Conservation (phyloP, 1,284 basidiomycete species). For the Xerocomus minutiporus region DNA sequence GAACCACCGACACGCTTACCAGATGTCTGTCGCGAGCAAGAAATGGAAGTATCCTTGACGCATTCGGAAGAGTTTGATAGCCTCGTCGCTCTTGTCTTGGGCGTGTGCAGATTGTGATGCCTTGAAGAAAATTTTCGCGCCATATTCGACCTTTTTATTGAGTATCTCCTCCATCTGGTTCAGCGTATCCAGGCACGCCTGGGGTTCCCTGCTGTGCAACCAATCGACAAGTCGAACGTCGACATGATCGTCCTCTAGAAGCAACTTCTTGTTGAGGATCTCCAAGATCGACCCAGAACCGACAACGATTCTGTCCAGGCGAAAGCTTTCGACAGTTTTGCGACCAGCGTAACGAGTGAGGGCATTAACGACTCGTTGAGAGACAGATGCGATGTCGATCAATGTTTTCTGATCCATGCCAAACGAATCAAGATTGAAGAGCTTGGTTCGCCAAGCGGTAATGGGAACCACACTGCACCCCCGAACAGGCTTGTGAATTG, state of each 20-base stretch:
- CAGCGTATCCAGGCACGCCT: not conserved
- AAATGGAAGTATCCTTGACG: constrained; percentile 4
- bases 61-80: not conserved
- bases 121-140: not conserved
- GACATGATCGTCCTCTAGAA: not conserved
- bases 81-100: not conserved
- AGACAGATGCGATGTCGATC: constrained; percentile 5
- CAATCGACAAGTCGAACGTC: constrained; percentile 10
- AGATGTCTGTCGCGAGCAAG: constrained; percentile 7
- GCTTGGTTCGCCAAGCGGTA: not conserved
- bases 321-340: constrained; percentile 11
- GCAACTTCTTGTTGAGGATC: not conserved
- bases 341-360: not conserved
- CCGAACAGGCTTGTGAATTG: not conserved
- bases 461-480: not conserved
- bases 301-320: constrained; percentile 12
- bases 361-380: not conserved
- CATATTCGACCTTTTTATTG: not conserved
- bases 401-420: constrained; percentile 8
- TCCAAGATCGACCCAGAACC: constrained; percentile 4
- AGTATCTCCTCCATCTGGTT: constrained; percentile 4
- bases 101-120: not conserved
- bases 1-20: constrained; percentile 4
- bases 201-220: constrained; percentile 3
- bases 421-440: not conserved